Evolutionary conservation across 305 asterid species (phyloP).

Genomic region (Fraxinus albicans): DNA sequence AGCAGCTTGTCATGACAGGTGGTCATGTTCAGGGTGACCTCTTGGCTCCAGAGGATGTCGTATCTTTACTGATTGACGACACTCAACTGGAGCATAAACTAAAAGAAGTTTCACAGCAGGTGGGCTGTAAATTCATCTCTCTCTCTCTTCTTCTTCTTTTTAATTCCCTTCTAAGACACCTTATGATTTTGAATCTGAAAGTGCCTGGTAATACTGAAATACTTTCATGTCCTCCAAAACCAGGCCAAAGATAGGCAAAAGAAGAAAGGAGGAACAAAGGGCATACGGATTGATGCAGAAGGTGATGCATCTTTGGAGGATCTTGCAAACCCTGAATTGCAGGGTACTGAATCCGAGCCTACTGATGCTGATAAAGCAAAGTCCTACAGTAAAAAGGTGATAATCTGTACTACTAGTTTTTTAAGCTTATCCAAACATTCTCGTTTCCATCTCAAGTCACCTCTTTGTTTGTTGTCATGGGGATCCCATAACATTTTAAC

Average conservation of each 20-base stretch:
- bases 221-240: constrained; percentile 14
- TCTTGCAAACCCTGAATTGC: constrained; percentile 44
- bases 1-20: constrained; percentile 98
- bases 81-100: constrained; percentile 90
- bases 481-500: neutral
- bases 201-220: constrained; percentile 3
- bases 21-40: constrained; percentile 98
- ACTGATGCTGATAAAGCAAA: constrained; percentile 58
- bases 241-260: constrained; percentile 95
- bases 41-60: constrained; percentile 95
- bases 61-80: constrained; percentile 90
- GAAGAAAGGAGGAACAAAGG: constrained; percentile 70
- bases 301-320: constrained; percentile 91
- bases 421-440: neutral
- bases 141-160: neutral
- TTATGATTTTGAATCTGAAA: constrained; percentile 12
- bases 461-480: neutral
- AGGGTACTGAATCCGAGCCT: constrained; percentile 51
- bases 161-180: neutral
- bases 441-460: neutral
- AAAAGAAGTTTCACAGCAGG: constrained; percentile 91
- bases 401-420: neutral
- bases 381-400: constrained; percentile 74
- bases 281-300: constrained; percentile 79
- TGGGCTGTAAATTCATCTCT: constrained; percentile 17